phyloP scores from a whole-genome alignment of 108 stramenopile species.

The Poteriospumella lacustris region DNA sequence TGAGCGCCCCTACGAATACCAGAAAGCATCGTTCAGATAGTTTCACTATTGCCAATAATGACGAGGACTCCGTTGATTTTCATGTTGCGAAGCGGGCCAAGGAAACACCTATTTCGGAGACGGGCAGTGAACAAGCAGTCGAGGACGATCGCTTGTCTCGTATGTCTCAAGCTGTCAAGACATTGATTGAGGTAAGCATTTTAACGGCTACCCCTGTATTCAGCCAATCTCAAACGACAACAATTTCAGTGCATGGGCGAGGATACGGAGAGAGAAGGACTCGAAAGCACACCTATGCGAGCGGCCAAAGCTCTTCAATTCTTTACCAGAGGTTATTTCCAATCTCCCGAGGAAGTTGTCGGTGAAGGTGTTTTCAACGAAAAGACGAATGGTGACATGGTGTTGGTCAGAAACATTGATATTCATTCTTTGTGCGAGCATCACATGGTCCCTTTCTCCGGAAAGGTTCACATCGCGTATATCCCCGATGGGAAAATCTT shows the following conservation, averaged over 20 bases:
- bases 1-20: no score
- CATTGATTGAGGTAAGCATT: neutral
- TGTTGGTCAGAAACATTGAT: slow-evolving; percentile 92
- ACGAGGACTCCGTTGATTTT: no score
- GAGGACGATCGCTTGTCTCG: neutral
- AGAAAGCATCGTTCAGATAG: no score
- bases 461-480: slow-evolving; percentile 91
- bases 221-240: neutral
- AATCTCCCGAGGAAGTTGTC: slow-evolving; percentile 66
- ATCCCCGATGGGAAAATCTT: slow-evolving; percentile 81
- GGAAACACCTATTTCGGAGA: no score
- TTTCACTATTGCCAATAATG: no score
- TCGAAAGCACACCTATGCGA: slow-evolving; percentile 79
- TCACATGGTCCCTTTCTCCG: slow-evolving; percentile 96
- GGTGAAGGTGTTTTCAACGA: slow-evolving; percentile 85
- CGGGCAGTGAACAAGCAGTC: no score
- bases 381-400: slow-evolving; percentile 83
- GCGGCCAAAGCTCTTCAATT: slow-evolving; percentile 91
- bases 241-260: slow-evolving; percentile 79
- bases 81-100: no score
- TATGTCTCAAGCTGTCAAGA: slow-evolving; percentile 8
- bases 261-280: slow-evolving; percentile 83
- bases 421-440: slow-evolving; percentile 94
- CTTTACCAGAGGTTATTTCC: slow-evolving; percentile 80
- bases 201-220: neutral